A percentile compares a stretch with the other conserved stretches of the same genome.
Conservation (phyloP, 768 basidiomycete genomes). For the Infundibulicybe gibba region DNA sequence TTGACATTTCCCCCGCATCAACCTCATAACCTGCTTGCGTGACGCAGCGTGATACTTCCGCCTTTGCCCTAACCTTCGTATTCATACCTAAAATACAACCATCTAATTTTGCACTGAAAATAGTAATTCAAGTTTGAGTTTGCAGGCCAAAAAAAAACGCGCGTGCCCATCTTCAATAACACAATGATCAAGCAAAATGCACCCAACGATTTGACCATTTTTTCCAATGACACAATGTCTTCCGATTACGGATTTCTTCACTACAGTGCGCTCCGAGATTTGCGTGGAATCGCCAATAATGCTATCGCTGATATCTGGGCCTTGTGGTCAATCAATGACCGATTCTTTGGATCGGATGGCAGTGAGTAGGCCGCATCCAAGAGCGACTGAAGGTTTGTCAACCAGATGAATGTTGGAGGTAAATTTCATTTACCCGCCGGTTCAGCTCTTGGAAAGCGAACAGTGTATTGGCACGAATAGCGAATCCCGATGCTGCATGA, state of each 20-base stretch:
- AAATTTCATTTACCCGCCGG: slow-evolving; percentile 51
- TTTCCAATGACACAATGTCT: slow-evolving; percentile 83
- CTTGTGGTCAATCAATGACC: slow-evolving; percentile 71
- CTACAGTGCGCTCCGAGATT: slow-evolving; percentile 72
- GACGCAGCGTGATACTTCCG: slow-evolving; percentile 63
- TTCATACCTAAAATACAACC: slow-evolving; percentile 73
- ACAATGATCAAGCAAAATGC: slow-evolving; percentile 87
- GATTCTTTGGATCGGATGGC: slow-evolving; percentile 58
- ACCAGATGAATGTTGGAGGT: neutral
- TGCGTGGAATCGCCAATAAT: slow-evolving; percentile 81
- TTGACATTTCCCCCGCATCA: slow-evolving; percentile 4
- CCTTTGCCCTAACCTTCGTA: slow-evolving; percentile 68
- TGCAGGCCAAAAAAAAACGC: neutral
- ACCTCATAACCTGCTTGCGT: slow-evolving; percentile 81
- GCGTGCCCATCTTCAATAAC: slow-evolving; percentile 82
- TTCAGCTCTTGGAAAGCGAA: slow-evolving; percentile 79
- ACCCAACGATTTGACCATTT: slow-evolving; percentile 79
- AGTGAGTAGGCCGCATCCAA: slow-evolving; percentile 46
- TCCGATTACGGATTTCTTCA: slow-evolving; percentile 79
- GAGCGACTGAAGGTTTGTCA: slow-evolving; percentile 39
- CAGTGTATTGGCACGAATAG: slow-evolving; percentile 74
- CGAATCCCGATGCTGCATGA: slow-evolving; percentile 45
- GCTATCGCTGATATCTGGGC: slow-evolving; percentile 83
- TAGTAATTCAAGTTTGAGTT: slow-evolving; percentile 1
- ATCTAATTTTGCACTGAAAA: slow-evolving; percentile 66